Percentiles rank a stretch among this genome's conserved stretches.
These are phyloP conservation scores for Xylaria digitata DNA, from an alignment of 2,329 filamentous ascomycete genomes.

Conservation along the genomic window DNA sequence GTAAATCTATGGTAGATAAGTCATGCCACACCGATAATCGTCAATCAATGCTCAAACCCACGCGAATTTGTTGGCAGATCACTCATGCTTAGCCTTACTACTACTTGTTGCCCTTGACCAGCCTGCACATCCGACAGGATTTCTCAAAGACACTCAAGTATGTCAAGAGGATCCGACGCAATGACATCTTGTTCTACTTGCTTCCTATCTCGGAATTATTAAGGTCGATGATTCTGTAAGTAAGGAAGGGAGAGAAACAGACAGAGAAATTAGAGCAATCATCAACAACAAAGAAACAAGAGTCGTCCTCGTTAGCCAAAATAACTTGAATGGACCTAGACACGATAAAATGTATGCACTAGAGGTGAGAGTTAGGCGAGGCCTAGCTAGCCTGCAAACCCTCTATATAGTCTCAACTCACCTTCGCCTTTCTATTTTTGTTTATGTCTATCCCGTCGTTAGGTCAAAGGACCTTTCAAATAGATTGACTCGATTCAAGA, in stretches of 20 bases:
- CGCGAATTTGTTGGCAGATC: neutral
- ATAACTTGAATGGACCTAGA: neutral
- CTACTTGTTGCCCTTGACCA: conserved; percentile 26
- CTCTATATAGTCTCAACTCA: neutral
- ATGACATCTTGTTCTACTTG: conserved; percentile 17
- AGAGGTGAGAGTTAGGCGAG: neutral
- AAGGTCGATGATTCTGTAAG: neutral
- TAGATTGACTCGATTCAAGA: neutral
- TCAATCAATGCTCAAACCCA: conserved; percentile 16
- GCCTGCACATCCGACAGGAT: conserved; percentile 26
- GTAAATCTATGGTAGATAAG: conserved; percentile 14
- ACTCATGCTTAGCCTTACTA: neutral
- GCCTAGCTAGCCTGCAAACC: neutral
- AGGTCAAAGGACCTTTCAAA: neutral
- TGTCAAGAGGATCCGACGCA: conserved; percentile 29
- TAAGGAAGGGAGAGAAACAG: neutral
- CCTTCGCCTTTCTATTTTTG: neutral
- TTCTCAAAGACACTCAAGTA: conserved; percentile 38
- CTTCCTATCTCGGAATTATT: neutral
- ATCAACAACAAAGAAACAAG: neutral
- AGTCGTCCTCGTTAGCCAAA: neutral
- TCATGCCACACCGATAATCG: conserved; percentile 8
- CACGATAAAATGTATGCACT: neutral
- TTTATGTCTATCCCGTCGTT: neutral
- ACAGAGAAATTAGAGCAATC: neutral